Evolutionary conservation across 208 protist genomes (phyloP), one percentile per base, ranked within the genome.

Genomic region (Trypanosoma caninum): DNA sequence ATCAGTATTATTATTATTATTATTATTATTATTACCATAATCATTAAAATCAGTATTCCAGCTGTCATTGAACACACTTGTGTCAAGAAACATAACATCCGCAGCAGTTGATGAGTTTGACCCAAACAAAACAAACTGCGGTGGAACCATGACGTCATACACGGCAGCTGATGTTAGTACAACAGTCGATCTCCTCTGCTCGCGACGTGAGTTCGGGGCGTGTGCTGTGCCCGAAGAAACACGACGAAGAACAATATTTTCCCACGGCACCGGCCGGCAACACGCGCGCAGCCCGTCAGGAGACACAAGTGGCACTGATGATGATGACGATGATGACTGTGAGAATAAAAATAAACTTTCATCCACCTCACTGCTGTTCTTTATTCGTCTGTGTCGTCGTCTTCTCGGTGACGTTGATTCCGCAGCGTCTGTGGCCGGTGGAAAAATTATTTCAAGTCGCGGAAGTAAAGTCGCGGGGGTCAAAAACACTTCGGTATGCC

Each of bases 91-190:
- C 51, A 25, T 23, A 6, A 22, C 18, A 42, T 1, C 30, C 13
- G 31, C 1, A 16, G 10, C 8, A 1, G 2, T 2, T 30, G 20
- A n/a, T 30, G 30, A 9, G 10, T 22, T 10, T 20, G 51, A 35
- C 23, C 7, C 23, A 44, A 59, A 59, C 2, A 60, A 46, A 53
- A 61, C n/a, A n/a, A n/a, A 69, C 13, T 6, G 8, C 0, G 45
- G 34, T 2, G 63, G 63, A 33, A 69, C 27, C 30, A 69, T 53
- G 3, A 69, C 35, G 50, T 69, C 35, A 40, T 69, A 69, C 23
- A 69, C 63, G 0, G 63, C 63, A 1, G 63, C 30, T 3, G 35
- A 57, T 30, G 33, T 41, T 27, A 33, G 46, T 27, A 69, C 27
- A 1, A 37, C n/a, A n/a, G n/a, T n/a, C n/a, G n/a, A n/a, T n/a